phyloP scores from a whole-genome alignment of 2,329 filamentous ascomycete species.

The Conoideocrella luteorostrata region DNA sequence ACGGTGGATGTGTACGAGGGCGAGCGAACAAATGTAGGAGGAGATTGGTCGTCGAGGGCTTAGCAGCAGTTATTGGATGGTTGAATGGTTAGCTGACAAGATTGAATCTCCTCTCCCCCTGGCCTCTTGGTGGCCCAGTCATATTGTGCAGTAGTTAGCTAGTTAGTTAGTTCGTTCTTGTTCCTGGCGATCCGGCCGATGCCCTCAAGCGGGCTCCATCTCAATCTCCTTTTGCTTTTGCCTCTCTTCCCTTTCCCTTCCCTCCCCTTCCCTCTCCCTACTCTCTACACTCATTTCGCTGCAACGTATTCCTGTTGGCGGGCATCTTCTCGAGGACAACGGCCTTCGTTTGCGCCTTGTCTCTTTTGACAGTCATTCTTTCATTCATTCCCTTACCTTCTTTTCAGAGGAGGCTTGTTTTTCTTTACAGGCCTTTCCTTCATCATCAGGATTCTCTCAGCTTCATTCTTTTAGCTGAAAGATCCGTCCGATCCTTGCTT shows the following conservation, averaged over 20 bases:
- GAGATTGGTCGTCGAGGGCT: no score
- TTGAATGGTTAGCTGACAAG: no score
- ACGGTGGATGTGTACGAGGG: no score
- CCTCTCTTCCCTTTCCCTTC: background rate
- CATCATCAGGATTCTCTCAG: slow-evolving; percentile 16
- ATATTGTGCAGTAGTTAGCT: no score
- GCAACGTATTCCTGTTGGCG: no score
- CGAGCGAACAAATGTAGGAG: no score
- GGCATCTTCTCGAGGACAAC: slow-evolving; percentile 1
- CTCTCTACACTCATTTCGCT: slow-evolving; percentile 3
- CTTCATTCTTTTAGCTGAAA: slow-evolving; percentile 26
- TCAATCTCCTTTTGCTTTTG: slow-evolving; percentile 7
- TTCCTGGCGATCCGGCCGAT: slow-evolving; percentile 4
- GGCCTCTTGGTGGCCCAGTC: no score
- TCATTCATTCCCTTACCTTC: slow-evolving; percentile 3
- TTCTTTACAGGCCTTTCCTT: slow-evolving; percentile 14
- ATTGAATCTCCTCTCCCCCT: no score
- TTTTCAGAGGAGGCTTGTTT: slow-evolving; percentile 2
- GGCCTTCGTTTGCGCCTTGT: background rate
- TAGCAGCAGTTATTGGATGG: no score
- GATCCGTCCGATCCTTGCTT: slow-evolving; percentile 33
- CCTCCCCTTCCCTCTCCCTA: background rate
- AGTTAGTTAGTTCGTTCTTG: no score
- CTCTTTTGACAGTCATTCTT: slow-evolving; percentile 1
- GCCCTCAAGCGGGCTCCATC: background rate